Evolutionary conservation across 1,284 basidiomycete species (phyloP).

Genomic region (Malassezia vespertilionis): DNA sequence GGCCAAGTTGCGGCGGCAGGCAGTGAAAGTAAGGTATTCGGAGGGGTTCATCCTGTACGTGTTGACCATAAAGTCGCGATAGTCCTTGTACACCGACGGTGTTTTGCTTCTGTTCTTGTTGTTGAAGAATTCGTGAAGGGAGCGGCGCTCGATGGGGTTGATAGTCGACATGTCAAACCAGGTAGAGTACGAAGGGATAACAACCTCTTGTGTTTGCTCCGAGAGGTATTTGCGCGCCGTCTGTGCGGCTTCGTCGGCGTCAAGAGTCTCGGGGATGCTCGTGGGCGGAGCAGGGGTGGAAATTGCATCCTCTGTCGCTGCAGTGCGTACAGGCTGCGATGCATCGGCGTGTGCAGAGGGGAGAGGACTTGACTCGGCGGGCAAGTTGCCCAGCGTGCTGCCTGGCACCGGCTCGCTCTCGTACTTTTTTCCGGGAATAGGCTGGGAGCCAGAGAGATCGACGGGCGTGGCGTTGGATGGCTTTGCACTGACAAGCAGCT

Average conservation of each 20-base stretch:
- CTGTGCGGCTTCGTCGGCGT: conserved; percentile 57
- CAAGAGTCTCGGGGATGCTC: conserved; percentile 55
- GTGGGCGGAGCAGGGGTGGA: conserved; percentile 50
- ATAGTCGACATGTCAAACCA: conserved; percentile 97
- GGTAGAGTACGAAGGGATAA: conserved; percentile 91
- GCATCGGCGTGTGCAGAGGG: conserved; percentile 20
- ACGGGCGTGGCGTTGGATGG: conserved; percentile 39
- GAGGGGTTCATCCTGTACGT: conserved; percentile 86
- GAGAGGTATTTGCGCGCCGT: conserved; percentile 86
- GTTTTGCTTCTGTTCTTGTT: conserved; percentile 77
- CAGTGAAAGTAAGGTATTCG: conserved; percentile 95
- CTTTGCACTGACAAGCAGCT: conserved; percentile 36
- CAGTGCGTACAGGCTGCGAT: conserved; percentile 19
- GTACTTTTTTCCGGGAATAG: conserved; percentile 45
- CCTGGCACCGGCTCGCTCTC: conserved; percentile 40
- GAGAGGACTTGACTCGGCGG: too few relatives aligned
- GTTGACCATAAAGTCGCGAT: conserved; percentile 99
- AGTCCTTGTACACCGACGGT: conserved; percentile 95
- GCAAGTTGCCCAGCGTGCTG: conserved; percentile 41
- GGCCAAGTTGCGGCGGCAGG: conserved; percentile 85
- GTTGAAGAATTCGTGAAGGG: conserved; percentile 97
- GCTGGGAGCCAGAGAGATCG: conserved; percentile 38
- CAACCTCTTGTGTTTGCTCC: conserved; percentile 80
- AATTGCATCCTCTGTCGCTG: conserved; percentile 30
- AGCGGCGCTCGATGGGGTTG: conserved; percentile 79